A percentile compares a stretch with the other conserved stretches of the same genome.
These are phyloP conservation scores for Artemisia argyi DNA, from an alignment of 129 eudicot genomes.

Conservation along the genomic window DNA sequence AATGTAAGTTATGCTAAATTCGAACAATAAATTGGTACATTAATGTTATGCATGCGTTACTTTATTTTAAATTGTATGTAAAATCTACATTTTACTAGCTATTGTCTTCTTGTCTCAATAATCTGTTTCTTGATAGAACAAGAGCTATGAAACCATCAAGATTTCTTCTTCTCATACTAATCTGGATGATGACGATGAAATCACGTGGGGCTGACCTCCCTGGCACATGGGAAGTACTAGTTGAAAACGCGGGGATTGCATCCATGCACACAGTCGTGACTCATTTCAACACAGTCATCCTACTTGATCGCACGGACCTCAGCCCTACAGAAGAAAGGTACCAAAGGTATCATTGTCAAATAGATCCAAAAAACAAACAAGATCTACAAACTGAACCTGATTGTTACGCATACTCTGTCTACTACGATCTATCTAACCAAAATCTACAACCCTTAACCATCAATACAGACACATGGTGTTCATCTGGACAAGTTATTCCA, in stretches of 20 bases:
- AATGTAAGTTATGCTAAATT: too few species aligned
- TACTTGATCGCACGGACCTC: not conserved
- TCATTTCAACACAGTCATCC: not conserved
- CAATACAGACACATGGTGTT: slow-evolving; percentile 89
- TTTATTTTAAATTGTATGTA: too few species aligned
- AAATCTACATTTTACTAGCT: too few species aligned
- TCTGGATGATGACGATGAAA: not conserved
- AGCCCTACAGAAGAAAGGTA: not conserved
- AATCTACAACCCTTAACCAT: slow-evolving; percentile 51
- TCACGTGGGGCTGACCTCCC: not conserved
- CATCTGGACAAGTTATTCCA: slow-evolving; percentile 87
- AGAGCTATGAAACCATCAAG: too few species aligned
- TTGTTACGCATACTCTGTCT: slow-evolving; percentile 70
- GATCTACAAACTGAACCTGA: slow-evolving; percentile 23
- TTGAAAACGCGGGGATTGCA: not conserved
- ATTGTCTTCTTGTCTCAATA: too few species aligned
- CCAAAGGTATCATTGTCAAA: not conserved
- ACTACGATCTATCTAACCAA: slow-evolving; percentile 43
- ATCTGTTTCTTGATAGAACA: too few species aligned
- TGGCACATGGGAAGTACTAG: not conserved
- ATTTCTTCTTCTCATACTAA: not conserved
- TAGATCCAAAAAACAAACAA: not conserved
- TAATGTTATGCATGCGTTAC: too few species aligned
- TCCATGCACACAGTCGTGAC: slow-evolving; percentile 5
- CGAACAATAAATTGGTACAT: too few species aligned